phyloP scores from a whole-genome alignment of 2,329 filamentous ascomycete genomes.

The Talaromyces atroroseus region DNA sequence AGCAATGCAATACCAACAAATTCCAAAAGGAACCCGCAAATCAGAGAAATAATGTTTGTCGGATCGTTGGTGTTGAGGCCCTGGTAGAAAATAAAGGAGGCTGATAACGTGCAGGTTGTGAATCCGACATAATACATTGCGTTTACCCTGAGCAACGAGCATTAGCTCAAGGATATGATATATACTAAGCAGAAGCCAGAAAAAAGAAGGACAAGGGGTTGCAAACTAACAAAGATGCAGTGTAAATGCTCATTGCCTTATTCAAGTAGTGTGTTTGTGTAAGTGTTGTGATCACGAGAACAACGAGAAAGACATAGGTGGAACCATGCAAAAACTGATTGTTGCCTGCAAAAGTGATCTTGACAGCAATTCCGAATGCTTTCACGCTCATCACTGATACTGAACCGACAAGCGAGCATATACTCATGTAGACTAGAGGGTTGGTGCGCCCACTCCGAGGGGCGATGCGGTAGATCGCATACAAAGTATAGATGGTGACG shows the following conservation, averaged over 20 bases:
- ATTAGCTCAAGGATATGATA: neutral
- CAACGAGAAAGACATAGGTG: slow-evolving; percentile 13
- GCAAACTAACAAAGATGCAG: slow-evolving; percentile 7
- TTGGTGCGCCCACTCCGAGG: slow-evolving; percentile 8
- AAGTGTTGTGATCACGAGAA: slow-evolving; percentile 10
- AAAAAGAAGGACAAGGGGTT: neutral
- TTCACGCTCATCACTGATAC: slow-evolving; percentile 13
- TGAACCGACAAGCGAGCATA: slow-evolving; percentile 10
- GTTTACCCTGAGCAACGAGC: slow-evolving; percentile 1
- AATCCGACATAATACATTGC: slow-evolving; percentile 14
- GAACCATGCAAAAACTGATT: slow-evolving; percentile 12
- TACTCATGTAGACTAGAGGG: slow-evolving; percentile 12
- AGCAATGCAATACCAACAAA: slow-evolving; percentile 6
- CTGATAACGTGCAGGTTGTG: slow-evolving; percentile 10
- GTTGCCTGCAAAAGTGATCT: slow-evolving; percentile 6
- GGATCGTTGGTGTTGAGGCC: slow-evolving; percentile 8
- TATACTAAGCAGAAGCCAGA: too few relatives aligned
- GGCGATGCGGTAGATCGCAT: slow-evolving; percentile 3
- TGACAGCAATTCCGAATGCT: slow-evolving; percentile 11
- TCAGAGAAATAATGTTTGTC: slow-evolving; percentile 9
- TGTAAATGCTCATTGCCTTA: slow-evolving; percentile 12
- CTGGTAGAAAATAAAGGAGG: slow-evolving; percentile 12
- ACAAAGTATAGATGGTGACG: slow-evolving; percentile 8
- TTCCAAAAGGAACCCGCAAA: slow-evolving; percentile 11
- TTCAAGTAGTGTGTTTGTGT: slow-evolving; percentile 14